These are phyloP conservation scores for Sisymbrium irio DNA, from an alignment of 345 rosid species.

Conservation along the genomic window DNA sequence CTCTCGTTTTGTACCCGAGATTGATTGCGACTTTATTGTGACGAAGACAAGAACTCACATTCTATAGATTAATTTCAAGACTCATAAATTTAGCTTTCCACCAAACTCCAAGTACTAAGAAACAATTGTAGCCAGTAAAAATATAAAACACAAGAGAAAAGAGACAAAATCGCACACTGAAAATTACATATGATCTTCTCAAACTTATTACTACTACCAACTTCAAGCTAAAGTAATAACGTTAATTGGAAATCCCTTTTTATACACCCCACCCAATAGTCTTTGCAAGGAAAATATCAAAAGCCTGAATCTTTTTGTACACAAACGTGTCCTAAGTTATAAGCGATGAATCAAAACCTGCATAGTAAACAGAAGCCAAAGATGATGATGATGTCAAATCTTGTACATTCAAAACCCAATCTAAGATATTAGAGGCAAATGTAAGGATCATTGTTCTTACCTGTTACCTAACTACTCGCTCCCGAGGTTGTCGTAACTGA, in stretches of 20 bases:
- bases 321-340: conserved; percentile 32
- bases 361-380: conserved; percentile 17
- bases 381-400: conserved; percentile 2
- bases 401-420: conserved; percentile 13
- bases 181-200: conserved; percentile 12
- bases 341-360: conserved; percentile 28
- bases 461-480: conserved; percentile 49
- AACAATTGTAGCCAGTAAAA: conserved; percentile 1
- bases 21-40: background rate
- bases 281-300: conserved; percentile 26
- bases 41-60: background rate
- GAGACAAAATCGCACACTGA: conserved; percentile 18
- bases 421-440: background rate
- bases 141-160: conserved; percentile 12
- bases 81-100: background rate
- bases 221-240: conserved; percentile 5
- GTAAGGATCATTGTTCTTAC: conserved; percentile 5
- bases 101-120: background rate
- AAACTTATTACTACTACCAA: background rate
- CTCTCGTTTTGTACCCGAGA: background rate
- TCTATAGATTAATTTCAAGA: background rate
- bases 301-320: conserved; percentile 27
- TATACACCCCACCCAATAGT: conserved; percentile 33
- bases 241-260: conserved; percentile 16
- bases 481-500: conserved; percentile 77